A percentile compares a stretch with the other conserved stretches of the same genome.
These are phyloP conservation scores for Scopulariopsis brevicaulis DNA, from an alignment of 2,329 filamentous ascomycete species.

Conservation along the genomic window DNA sequence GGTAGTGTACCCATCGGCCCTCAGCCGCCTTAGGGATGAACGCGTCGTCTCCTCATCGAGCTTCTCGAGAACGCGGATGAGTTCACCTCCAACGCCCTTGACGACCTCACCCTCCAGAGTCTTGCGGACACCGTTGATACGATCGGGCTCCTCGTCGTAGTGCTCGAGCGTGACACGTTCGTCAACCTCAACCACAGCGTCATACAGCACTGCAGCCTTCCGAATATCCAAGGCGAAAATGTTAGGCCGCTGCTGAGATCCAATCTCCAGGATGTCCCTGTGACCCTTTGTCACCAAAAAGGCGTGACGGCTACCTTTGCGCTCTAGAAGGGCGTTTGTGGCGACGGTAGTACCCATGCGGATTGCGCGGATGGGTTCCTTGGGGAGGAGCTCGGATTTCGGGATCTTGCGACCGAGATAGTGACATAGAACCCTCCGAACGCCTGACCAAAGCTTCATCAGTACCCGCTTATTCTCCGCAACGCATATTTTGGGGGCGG, in stretches of 20 bases:
- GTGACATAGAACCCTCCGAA: neutral
- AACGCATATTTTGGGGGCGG: neutral
- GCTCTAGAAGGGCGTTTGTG: conserved; percentile 80
- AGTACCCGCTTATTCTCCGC: neutral
- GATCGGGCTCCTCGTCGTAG: conserved; percentile 70
- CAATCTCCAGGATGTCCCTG: conserved; percentile 77
- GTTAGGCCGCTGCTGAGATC: conserved; percentile 78
- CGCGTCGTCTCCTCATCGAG: conserved; percentile 44
- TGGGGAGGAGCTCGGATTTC: conserved; percentile 70
- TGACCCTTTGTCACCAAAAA: conserved; percentile 83
- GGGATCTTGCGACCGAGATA: conserved; percentile 68
- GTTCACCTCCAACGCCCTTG: conserved; percentile 55
- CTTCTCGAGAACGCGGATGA: conserved; percentile 51
- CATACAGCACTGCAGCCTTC: conserved; percentile 80
- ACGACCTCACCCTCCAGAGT: conserved; percentile 47
- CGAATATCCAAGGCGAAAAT: conserved; percentile 86
- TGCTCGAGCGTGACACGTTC: conserved; percentile 87
- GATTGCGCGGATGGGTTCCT: conserved; percentile 78
- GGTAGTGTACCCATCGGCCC: conserved; percentile 57
- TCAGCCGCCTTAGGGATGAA: conserved; percentile 46
- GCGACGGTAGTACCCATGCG: conserved; percentile 95
- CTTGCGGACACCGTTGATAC: conserved; percentile 25
- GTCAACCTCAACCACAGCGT: conserved; percentile 73
- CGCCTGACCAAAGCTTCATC: no score
- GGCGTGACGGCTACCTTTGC: conserved; percentile 82